phyloP scores from a whole-genome alignment of 257 asterid species.

The Anisodus acutangulus region DNA sequence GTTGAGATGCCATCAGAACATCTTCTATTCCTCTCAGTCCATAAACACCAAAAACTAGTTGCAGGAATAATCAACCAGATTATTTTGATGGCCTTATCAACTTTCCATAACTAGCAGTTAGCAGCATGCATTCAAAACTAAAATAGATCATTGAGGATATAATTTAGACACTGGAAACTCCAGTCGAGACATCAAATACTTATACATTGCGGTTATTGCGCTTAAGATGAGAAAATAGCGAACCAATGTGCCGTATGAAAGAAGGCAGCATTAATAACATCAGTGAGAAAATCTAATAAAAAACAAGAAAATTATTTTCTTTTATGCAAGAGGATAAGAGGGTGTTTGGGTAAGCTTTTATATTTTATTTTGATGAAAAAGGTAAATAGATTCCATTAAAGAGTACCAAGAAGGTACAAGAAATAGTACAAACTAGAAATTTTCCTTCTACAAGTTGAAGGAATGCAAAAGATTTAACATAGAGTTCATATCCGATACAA shows the following conservation, averaged over 20 bases:
- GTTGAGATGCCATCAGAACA: constrained; percentile 8
- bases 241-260: neutral
- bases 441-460: neutral
- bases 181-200: constrained; percentile 2
- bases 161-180: constrained; percentile 15
- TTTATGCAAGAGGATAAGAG: neutral
- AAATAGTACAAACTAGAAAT: neutral
- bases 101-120: neutral
- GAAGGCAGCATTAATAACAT: constrained; percentile 19
- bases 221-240: constrained; percentile 13
- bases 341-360: neutral
- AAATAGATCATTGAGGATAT: constrained; percentile 13
- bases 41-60: neutral
- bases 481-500: neutral
- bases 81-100: neutral
- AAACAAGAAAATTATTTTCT: neutral
- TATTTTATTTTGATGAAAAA: neutral
- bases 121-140: neutral
- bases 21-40: neutral
- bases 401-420: neutral
- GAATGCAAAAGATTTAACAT: neutral
- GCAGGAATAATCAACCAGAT: neutral
- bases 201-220: neutral
- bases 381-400: neutral
- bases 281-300: neutral